Percentiles rank a stretch among this genome's conserved stretches.
Evolutionary conservation across 208 protist species (phyloP).

Genomic region (Trypanosoma cruzi): DNA sequence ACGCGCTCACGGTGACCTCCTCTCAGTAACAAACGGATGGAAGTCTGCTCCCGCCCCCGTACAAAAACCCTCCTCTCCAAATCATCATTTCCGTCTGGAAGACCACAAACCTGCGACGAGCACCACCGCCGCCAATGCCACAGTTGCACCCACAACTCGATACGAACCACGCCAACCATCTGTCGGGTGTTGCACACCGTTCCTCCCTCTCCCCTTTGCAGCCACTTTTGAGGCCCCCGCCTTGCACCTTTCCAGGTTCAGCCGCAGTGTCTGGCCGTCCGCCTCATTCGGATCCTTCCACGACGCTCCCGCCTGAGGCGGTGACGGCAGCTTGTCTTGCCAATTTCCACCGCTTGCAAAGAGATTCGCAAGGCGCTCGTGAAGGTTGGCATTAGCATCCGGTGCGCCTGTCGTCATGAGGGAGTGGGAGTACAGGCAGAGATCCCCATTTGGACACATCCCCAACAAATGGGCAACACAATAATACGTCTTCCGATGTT

Average conservation of each 20-base stretch:
- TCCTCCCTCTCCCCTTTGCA: neutral
- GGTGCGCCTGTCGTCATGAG: constrained; percentile 43
- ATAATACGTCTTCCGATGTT: constrained; percentile 54
- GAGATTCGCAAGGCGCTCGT: constrained; percentile 73
- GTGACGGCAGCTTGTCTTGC: constrained; percentile 66
- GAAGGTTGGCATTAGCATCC: constrained; percentile 41
- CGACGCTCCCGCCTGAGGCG: constrained; percentile 71
- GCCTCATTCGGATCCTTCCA: constrained; percentile 73
- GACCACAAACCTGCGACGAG: neutral
- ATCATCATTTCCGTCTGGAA: neutral
- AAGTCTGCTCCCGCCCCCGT: neutral
- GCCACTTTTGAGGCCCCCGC: neutral
- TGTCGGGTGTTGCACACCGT: neutral
- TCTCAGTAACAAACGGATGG: neutral
- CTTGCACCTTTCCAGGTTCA: constrained; percentile 37
- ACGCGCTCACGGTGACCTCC: neutral
- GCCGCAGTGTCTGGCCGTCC: constrained; percentile 26
- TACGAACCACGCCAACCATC: neutral
- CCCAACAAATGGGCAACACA: constrained; percentile 79
- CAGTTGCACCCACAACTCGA: neutral
- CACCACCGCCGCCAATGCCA: neutral
- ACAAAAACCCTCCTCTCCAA: neutral
- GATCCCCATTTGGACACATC: constrained; percentile 77
- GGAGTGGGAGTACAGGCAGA: constrained; percentile 78
- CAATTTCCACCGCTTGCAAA: constrained; percentile 70